A percentile compares a stretch with the other conserved stretches of the same genome.
phyloP scores from a whole-genome alignment of 73 alveolate species.

The Stentor coeruleus region DNA sequence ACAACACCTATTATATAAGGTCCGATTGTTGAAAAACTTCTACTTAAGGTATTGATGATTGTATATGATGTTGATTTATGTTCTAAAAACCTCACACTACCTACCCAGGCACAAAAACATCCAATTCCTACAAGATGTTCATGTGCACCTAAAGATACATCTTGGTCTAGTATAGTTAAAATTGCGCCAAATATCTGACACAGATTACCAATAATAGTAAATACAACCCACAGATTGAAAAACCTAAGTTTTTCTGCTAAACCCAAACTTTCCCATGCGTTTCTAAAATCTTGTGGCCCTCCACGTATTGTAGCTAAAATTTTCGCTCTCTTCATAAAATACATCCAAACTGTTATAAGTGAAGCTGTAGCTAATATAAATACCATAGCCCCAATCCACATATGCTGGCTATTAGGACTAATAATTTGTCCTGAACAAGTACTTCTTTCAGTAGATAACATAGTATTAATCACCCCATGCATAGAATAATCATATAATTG shows the following conservation, averaged over 20 bases:
- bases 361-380: neutral
- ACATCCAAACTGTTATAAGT: neutral
- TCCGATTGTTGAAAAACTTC: conserved; percentile 13
- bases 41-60: neutral
- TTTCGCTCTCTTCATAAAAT: conserved; percentile 14
- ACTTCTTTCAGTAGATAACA: neutral
- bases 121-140: conserved; percentile 7
- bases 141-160: neutral
- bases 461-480: neutral
- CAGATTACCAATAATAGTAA: conserved; percentile 21
- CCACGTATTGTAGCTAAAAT: conserved; percentile 9
- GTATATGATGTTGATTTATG: conserved; percentile 9
- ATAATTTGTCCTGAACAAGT: neutral
- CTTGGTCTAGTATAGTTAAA: conserved; percentile 20
- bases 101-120: conserved; percentile 19
- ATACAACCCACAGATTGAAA: conserved; percentile 6
- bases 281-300: conserved; percentile 7
- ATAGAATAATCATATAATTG: neutral
- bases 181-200: conserved; percentile 11
- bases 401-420: neutral
- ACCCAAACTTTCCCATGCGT: conserved; percentile 9
- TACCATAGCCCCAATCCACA: conserved; percentile 6
- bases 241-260: neutral
- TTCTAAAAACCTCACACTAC: neutral
- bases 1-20: conserved; percentile 10